Evolutionary conservation across 441 rosid genomes (phyloP).

Genomic region (Mallotus japonicus): DNA sequence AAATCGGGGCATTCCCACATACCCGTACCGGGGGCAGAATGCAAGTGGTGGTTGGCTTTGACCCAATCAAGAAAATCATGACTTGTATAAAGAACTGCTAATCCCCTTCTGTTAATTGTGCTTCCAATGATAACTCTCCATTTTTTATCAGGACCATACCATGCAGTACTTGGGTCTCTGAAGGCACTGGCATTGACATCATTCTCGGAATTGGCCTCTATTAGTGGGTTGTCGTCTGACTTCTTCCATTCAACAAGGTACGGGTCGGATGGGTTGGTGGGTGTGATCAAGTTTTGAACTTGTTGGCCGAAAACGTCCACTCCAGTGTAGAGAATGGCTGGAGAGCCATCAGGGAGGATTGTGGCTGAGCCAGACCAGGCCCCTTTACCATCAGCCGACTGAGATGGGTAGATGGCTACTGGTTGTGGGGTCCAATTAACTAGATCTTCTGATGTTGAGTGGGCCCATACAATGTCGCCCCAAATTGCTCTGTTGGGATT

Average conservation of each 20-base stretch:
- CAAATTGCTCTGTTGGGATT: conserved; percentile 71
- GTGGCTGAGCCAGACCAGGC: conserved; percentile 85
- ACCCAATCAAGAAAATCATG: conserved; percentile 62
- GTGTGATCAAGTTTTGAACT: conserved; percentile 66
- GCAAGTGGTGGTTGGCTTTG: conserved; percentile 44
- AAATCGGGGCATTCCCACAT: conserved; percentile 98
- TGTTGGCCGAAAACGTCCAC: conserved; percentile 42
- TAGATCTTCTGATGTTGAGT: conserved; percentile 76
- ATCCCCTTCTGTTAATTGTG: conserved; percentile 43
- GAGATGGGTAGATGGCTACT: conserved; percentile 60
- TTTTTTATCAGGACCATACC: conserved; percentile 58
- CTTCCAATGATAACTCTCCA: conserved; percentile 71
- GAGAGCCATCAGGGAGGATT: conserved; percentile 46
- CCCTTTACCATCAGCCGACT: conserved; percentile 55
- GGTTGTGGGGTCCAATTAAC: conserved; percentile 69
- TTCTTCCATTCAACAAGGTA: conserved; percentile 63
- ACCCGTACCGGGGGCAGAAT: conserved; percentile 53
- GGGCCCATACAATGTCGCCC: conserved; percentile 85
- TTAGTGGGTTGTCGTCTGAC: conserved; percentile 51
- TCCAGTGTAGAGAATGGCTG: conserved; percentile 74
- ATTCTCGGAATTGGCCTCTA: conserved; percentile 51
- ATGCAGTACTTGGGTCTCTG: conserved; percentile 82
- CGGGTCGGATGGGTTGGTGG: conserved; percentile 57
- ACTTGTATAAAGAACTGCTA: conserved; percentile 54
- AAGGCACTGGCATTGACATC: conserved; percentile 56